A percentile compares a stretch with the other conserved stretches of the same genome.
phyloP scores from a whole-genome alignment of 2,329 filamentous ascomycete genomes.

The Ophiocordyceps robertsii region DNA sequence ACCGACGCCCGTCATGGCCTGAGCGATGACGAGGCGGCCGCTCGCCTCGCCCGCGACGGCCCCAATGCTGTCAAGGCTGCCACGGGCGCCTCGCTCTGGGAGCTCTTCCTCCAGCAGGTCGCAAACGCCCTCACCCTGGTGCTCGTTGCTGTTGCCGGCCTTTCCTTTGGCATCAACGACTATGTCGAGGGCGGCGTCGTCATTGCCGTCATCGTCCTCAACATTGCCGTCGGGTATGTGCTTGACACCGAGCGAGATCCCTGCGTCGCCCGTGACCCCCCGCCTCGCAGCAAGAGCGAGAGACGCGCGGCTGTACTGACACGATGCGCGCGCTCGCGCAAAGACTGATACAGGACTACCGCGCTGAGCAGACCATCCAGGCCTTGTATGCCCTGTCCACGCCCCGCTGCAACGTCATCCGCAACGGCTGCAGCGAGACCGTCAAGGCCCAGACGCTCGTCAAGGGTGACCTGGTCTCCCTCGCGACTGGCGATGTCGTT shows the following conservation, averaged over 20 bases:
- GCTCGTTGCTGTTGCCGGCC: constrained; percentile 61
- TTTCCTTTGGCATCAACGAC: constrained; percentile 52
- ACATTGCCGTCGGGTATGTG: constrained; percentile 47
- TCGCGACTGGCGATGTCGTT: constrained; percentile 53
- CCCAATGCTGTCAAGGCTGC: constrained; percentile 59
- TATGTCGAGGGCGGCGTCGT: constrained; percentile 52
- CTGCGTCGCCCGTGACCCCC: too few relatives aligned
- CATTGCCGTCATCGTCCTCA: constrained; percentile 50
- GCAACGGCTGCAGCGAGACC: constrained; percentile 34
- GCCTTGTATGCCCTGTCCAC: constrained; percentile 44
- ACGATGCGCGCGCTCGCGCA: not conserved
- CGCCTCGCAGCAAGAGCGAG: not conserved
- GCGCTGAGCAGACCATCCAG: constrained; percentile 49
- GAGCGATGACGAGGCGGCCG: constrained; percentile 45
- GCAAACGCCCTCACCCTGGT: constrained; percentile 66
- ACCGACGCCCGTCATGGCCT: constrained; percentile 45
- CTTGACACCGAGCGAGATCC: not conserved
- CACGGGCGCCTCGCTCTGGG: constrained; percentile 59
- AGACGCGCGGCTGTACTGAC: not conserved
- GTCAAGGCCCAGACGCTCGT: constrained; percentile 46
- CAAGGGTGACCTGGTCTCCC: constrained; percentile 49
- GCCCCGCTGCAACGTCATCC: constrained; percentile 45
- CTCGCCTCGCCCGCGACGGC: constrained; percentile 52
- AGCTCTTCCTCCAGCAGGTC: constrained; percentile 64
- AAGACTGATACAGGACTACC: constrained; percentile 46